Base-by-base conservation (phyloP, 768 basidiomycete genomes). In the Tubosaeta sp. region DNA sequence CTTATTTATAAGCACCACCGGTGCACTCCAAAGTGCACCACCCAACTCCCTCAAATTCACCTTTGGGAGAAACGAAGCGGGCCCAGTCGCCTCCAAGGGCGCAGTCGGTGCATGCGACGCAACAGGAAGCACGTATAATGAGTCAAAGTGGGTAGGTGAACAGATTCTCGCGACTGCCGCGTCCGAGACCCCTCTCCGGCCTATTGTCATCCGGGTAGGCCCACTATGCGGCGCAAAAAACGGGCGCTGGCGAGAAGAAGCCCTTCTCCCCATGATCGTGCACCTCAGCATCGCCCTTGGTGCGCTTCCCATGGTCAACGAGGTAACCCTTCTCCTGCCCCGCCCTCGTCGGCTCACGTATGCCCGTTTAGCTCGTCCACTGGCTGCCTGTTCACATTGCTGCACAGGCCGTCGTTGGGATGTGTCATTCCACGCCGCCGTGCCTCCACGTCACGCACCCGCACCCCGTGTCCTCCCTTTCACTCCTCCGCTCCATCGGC, bases 241-340 rank as follows among this genome's bases (percentile, higher is more conserved):
- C 46, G 76, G 75, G 1, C 61, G 60, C 24, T 75, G 74, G 75
- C 71, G 74, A 27, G 57, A 62, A 29, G 50, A 57, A 19, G 69
- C 75, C 34, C 72, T 66, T 38, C 19, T 63, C n/a, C 75, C 73
- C 6, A 52, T 58, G 24, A 55, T 75, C 30, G 64, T 74, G 5
- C 56, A 55, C 41, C 55, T 57, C 21, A 42, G 60, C 11, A 40
- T 43, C 9, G 7, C 57, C 16, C 30, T 69, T 16, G 36, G 36
- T 38, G 18, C 36, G 18, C 36, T 38, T 38, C 36, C 36, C 18
- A 9, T 19, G 53, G 55, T 49, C 25, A 48, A 61, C 36, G 58
- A 62, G 64, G 69, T 64, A 35, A 45, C 51, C 27, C 18, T 27
- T 14, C 38, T 39, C 34, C 34, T n/a, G n/a, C 38, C 19, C 36